Base-by-base conservation (phyloP, 2,329 filamentous ascomycete species). In the Diplocarpon mali region DNA sequence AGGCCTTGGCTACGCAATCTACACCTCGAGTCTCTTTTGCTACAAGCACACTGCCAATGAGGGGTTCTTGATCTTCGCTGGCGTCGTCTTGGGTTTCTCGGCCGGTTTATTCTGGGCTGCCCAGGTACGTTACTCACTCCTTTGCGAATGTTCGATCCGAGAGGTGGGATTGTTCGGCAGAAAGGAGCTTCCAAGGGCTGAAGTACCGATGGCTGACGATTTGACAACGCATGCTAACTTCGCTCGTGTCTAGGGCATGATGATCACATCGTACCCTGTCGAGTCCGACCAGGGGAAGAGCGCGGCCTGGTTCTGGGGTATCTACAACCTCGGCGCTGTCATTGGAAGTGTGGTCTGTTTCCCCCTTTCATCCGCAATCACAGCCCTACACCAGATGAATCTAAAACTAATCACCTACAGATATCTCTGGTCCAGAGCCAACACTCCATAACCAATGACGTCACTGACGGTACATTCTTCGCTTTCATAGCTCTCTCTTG, bases 261-360 rank as follows among this genome's bases (percentile, higher is more conserved):
- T 88, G 59, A 86, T 88, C 79, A 89, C 93, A 78, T 78, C 83
- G 39, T 94, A 94, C 64, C 87, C 87, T 1, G 70, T 74, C 10
- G 86, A 93, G 65, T 64, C 76, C 29, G 75, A 77, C 52, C 93
- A 93, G 70, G 88, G 88, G 31, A 80, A 80, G 47, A 94, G 85
- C 62, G 92, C 94, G 60, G 83, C 83, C 46, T 80, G 78, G 68
- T 94, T 48, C 31, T 48, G 45, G 45, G 42, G 35, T n/a, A 45
- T 50, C 20, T 50, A 35, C 14, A 50, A 50, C 14, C 32, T 40
- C 5, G 45, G 48, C 2, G 48, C 41, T 40, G 48, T 41, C 27
- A 45, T 50, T 31, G 48, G 48, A 40, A 35, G 34, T 16, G 9
- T 35, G 34, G 34, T 35, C 7, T 15, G 34, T 35, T 35, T 10